Conservation (phyloP, 306 rosid species). For the Trichosanthes cucumerina region DNA sequence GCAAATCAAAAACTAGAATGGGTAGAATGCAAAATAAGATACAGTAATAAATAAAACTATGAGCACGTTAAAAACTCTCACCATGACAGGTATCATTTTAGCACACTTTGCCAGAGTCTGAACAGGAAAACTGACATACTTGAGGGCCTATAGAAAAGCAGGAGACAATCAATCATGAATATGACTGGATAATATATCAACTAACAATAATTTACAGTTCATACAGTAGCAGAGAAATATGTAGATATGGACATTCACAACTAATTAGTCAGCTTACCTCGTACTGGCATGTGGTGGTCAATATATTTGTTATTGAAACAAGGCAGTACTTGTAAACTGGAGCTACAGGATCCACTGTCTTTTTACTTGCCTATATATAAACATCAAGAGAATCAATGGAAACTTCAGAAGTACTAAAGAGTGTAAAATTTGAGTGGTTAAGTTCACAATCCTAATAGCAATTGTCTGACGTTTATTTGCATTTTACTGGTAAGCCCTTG, state of each 20-base stretch:
- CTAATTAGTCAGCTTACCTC: slow-evolving; percentile 41
- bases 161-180: not conserved
- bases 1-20: not conserved
- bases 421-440: not conserved
- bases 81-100: slow-evolving; percentile 98
- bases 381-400: not conserved
- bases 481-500: not conserved
- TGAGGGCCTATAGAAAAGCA: slow-evolving; percentile 65
- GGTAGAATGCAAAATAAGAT: not conserved
- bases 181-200: not conserved
- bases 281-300: slow-evolving; percentile 92
- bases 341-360: slow-evolving; percentile 69
- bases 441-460: not conserved
- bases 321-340: slow-evolving; percentile 78
- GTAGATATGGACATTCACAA: not conserved
- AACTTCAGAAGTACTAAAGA: not conserved
- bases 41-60: not conserved
- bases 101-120: slow-evolving; percentile 97
- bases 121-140: slow-evolving; percentile 95
- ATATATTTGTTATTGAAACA: slow-evolving; percentile 70
- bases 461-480: not conserved
- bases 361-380: slow-evolving; percentile 57
- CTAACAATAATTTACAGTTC: not conserved
- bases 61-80: slow-evolving; percentile 19
- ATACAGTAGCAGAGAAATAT: not conserved